Base-by-base conservation (phyloP, 2,329 filamentous ascomycete genomes). In the Fusarium robinianum region DNA sequence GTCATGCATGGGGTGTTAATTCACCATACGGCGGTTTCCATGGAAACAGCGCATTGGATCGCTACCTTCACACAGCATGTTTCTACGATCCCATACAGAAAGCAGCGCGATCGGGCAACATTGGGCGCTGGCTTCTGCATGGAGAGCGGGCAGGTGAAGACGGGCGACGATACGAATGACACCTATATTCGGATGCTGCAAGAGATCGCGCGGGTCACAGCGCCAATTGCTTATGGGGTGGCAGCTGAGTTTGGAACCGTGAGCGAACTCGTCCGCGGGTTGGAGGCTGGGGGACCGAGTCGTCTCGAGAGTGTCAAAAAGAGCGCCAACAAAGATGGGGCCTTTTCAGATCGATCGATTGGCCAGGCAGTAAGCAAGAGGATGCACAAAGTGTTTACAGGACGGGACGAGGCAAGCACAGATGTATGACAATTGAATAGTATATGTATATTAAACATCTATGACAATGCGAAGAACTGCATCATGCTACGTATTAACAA, bases 181-280 rank as follows among this genome's bases (percentile, higher is more conserved):
- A 88, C 83, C 0, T 92, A 85, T 51, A 72, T 82, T 30, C 80
- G 81, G 53, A 88, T 92, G 87, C 70, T 94, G 36, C 84, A 90
- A 66, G 84, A 90, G 67, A 80, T 91, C 26, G 75, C 75, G 10
- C 79, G 87, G 11, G 77, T 92, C 11, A 91, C 88, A 5, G 78
- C 82, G 0, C 80, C 85, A 0, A 81, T 90, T 58, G 88, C 88
- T 0, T 80, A 85, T 49, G 87, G 87, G 3, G 80, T 92, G 45
- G 76, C 76, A 1, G 71, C 71, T 2, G 75, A 83, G 62, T 90
- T 84, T 63, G 72, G 70, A 2, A 80, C 69, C 5, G 77, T 87
- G 1, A 66, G 72, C 8, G 68, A 76, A 21, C 67, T 94, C 21
- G 74, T 88, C 0, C 67, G 68, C 1, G 84, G 75, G 0, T 73